Percentiles rank a stretch among this genome's conserved stretches.
phyloP scores from a whole-genome alignment of 371 early-diverging fungal species.

The Rhizomucor pusillus region DNA sequence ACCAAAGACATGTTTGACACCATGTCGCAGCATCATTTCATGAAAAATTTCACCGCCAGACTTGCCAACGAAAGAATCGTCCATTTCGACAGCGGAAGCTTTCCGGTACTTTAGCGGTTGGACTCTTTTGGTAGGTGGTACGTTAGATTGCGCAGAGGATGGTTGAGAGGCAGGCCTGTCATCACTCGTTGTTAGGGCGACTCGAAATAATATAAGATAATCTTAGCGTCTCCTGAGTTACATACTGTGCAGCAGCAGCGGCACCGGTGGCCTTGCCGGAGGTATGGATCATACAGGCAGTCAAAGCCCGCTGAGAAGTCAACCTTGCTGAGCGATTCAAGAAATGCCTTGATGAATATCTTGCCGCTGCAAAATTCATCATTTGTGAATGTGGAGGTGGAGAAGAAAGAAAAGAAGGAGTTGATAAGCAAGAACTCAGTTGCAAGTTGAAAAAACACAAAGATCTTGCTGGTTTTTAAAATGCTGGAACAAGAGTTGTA shows the following conservation, averaged over 20 bases:
- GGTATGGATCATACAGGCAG: slow-evolving; percentile 28
- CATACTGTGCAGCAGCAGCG: slow-evolving; percentile 18
- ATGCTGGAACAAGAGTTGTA: too few relatives aligned
- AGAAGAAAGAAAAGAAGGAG: slow-evolving; percentile 1
- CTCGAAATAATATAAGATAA: not conserved
- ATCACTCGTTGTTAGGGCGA: too few relatives aligned
- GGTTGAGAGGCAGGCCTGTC: slow-evolving; percentile 4
- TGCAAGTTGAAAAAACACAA: slow-evolving; percentile 3
- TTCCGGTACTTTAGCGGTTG: slow-evolving; percentile 27
- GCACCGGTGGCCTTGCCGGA: slow-evolving; percentile 22
- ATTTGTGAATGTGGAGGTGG: slow-evolving; percentile 2
- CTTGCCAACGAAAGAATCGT: slow-evolving; percentile 86
- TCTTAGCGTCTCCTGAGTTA: slow-evolving; percentile 1
- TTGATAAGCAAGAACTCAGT: slow-evolving; percentile 1
- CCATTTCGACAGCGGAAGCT: slow-evolving; percentile 34
- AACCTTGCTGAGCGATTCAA: slow-evolving; percentile 8
- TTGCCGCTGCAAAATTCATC: slow-evolving; percentile 16
- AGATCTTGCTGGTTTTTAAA: slow-evolving; percentile 3
- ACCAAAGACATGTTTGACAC: slow-evolving; percentile 93
- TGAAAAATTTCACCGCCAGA: slow-evolving; percentile 98
- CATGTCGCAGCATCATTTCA: slow-evolving; percentile 94
- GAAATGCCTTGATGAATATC: slow-evolving; percentile 21
- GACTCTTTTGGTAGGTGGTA: slow-evolving; percentile 4
- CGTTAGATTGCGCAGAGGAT: slow-evolving; percentile 8
- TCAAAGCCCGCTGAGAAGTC: slow-evolving; percentile 10